A percentile compares a stretch with the other conserved stretches of the same genome.
Conservation (phyloP, 2,329 filamentous ascomycete species). For the Xylariaceae sp. region DNA sequence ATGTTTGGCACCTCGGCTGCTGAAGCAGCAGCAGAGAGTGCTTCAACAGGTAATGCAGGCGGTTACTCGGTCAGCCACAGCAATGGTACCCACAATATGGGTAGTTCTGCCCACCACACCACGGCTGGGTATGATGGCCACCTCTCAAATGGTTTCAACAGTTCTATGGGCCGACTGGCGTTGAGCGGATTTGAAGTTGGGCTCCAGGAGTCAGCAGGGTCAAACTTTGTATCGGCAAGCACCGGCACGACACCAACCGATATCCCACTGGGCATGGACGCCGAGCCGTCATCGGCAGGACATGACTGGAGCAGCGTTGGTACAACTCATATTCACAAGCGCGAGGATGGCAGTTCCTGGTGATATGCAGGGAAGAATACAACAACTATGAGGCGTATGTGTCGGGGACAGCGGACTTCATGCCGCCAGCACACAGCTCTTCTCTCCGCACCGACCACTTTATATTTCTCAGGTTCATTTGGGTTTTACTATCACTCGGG, state of each 20-base stretch:
- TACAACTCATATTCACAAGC: neutral
- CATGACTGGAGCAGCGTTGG: constrained; percentile 1
- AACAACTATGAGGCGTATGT: no score
- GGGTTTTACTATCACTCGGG: no score
- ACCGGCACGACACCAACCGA: constrained; percentile 5
- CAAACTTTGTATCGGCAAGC: neutral
- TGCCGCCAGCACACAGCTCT: no score
- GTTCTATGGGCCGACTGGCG: neutral
- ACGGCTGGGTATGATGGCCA: constrained; percentile 1
- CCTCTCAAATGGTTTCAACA: constrained; percentile 6
- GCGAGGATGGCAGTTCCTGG: neutral
- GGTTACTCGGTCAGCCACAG: constrained; percentile 1
- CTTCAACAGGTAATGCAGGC: neutral
- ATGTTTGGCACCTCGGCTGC: constrained; percentile 27
- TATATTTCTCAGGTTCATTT: no score
- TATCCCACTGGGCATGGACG: neutral
- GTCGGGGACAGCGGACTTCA: no score
- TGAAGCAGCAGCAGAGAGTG: constrained; percentile 1
- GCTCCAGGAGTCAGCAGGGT: neutral
- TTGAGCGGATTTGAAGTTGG: neutral
- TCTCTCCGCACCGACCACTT: no score
- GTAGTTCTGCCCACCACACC: neutral
- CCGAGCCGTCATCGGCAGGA: neutral
- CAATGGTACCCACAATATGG: neutral
- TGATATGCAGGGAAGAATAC: neutral